These are phyloP conservation scores for Croton laevigatus DNA, from an alignment of 441 rosid genomes.

Conservation along the genomic window DNA sequence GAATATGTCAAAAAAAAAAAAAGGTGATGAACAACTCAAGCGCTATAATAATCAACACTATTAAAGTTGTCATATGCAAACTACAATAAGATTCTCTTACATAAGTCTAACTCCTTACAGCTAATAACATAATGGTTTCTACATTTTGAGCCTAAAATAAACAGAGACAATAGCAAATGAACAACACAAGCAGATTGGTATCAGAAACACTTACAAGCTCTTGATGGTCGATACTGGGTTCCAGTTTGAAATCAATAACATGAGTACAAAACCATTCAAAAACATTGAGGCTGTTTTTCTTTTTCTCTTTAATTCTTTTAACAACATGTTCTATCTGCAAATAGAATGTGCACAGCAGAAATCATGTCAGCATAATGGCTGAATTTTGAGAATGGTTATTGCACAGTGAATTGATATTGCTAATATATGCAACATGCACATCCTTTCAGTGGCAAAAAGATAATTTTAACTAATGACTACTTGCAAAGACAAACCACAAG, in stretches of 20 bases:
- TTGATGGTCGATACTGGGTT: slow-evolving; percentile 66
- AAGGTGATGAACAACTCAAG: not conserved
- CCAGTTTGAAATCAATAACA: slow-evolving; percentile 75
- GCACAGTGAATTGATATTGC: not conserved
- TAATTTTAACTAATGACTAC: slow-evolving; percentile 8
- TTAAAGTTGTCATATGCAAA: not conserved
- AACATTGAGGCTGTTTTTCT: slow-evolving; percentile 47
- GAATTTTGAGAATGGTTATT: slow-evolving; percentile 4
- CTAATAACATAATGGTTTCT: slow-evolving; percentile 3
- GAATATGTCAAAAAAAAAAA: not conserved
- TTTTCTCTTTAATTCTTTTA: slow-evolving; percentile 71
- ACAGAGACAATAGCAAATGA: slow-evolving; percentile 11
- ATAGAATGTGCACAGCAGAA: slow-evolving; percentile 14
- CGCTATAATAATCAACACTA: not conserved
- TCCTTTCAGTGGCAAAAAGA: not conserved
- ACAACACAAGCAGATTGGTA: slow-evolving; percentile 5
- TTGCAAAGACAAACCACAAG: slow-evolving; percentile 1
- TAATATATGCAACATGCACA: not conserved
- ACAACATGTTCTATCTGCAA: slow-evolving; percentile 56
- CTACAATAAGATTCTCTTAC: not conserved
- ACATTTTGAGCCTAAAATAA: slow-evolving; percentile 8
- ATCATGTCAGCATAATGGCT: slow-evolving; percentile 12
- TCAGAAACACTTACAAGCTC: slow-evolving; percentile 64
- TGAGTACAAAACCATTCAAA: slow-evolving; percentile 75
- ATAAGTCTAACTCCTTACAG: not conserved